Evolutionary conservation across 495 filamentous ascomycete species (phyloP).

Genomic region (Penicillium waksmanii): DNA sequence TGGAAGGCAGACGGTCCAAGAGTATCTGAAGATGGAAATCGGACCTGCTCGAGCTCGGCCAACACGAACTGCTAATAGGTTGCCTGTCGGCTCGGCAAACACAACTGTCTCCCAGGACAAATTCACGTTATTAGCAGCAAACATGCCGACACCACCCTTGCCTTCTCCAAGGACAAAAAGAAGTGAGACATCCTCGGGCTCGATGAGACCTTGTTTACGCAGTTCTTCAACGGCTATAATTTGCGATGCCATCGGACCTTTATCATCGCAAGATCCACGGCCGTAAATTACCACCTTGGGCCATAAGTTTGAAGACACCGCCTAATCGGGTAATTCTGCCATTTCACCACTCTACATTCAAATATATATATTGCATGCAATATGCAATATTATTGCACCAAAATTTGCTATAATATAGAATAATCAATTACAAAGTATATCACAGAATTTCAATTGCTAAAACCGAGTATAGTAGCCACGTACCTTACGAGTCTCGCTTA

Average conservation of each 20-base stretch:
- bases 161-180: slow-evolving; percentile 86
- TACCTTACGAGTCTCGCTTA: too few species aligned
- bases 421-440: too few species aligned
- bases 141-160: slow-evolving; percentile 73
- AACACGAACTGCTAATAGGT: slow-evolving; percentile 70
- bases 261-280: slow-evolving; percentile 80
- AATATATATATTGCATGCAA: too few species aligned
- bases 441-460: too few species aligned
- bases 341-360: too few species aligned
- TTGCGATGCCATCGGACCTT: slow-evolving; percentile 78
- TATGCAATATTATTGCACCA: too few species aligned
- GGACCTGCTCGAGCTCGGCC: slow-evolving; percentile 45
- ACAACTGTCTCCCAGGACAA: slow-evolving; percentile 59
- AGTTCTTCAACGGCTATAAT: slow-evolving; percentile 57
- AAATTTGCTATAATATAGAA: too few species aligned
- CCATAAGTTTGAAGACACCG: too few species aligned
- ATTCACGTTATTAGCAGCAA: slow-evolving; percentile 23
- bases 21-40: slow-evolving; percentile 12
- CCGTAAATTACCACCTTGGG: too few species aligned
- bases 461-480: too few species aligned
- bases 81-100: slow-evolving; percentile 82
- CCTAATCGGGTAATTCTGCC: too few species aligned
- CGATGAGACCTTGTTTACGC: slow-evolving; percentile 13
- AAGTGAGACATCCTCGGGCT: slow-evolving; percentile 55
- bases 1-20: slow-evolving; percentile 27